Base-by-base conservation (phyloP, 345 rosid species). In the Theobroma cacao region DNA sequence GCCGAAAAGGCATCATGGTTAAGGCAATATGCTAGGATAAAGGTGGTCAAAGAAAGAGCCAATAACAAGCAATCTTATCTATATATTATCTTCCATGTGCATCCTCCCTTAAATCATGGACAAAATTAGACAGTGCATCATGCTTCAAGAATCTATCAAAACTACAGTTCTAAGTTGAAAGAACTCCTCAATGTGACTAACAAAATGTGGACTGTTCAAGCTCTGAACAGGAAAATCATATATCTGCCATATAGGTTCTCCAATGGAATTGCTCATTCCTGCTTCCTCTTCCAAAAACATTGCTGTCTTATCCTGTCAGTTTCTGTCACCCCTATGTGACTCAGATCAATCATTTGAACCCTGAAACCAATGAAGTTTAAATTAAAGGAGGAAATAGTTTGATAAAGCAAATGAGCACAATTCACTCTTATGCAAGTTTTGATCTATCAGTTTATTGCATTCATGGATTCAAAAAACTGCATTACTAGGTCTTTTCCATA, bases 321-420 rank as follows among this genome's bases (percentile, higher is more conserved):
- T 60, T 53, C 74, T 12, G 12, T 31, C 31, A 61, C 3, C 50
- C 60, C 65, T 17, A 50, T 7, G 48, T 1, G 26, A n/a, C 28
- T 17, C 36, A 38, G 72, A 56, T 38, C 56, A 8, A 66, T 22
- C 33, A n/a, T 41, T 59, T 34, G 18, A 14, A 60, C 61, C 80
- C 77, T 61, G 72, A 80, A 75, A 76, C 33, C 31, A 75, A 22
- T 12, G 22, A 75, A 45, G 33, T 48, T n/a, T 22, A 52, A 60
- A 34, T 62, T 36, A 69, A 50, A 28, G 36, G 55, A 41, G 47
- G 48, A 34, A 31, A 76, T 36, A 60, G 33, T 1, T 72, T 55
- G 41, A 59, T 41, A 59, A 3, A 36, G 17, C 22, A 56, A 22
- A 30, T 6, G 5, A 56, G 34, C 50, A 20, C 26, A 48, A 62